These are phyloP conservation scores for Mycena filopes DNA, from an alignment of 768 basidiomycete species.

Conservation along the genomic window DNA sequence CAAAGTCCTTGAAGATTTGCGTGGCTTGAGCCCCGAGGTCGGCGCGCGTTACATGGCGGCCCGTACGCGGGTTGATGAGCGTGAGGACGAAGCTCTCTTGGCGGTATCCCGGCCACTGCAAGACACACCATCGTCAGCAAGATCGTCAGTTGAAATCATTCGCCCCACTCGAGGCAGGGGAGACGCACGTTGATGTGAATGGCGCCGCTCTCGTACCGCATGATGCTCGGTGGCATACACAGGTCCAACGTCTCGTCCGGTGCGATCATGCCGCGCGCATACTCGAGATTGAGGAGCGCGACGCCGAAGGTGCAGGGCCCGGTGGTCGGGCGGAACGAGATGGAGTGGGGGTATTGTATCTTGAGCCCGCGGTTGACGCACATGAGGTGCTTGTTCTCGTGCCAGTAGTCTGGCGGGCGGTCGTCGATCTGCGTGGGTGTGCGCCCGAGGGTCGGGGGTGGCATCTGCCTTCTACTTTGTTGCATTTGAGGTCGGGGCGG, in stretches of 20 bases:
- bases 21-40: constrained; percentile 24
- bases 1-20: constrained; percentile 28
- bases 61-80: constrained; percentile 23
- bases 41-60: constrained; percentile 24
- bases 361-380: constrained; percentile 12
- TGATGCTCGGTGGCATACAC: constrained; percentile 3
- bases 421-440: constrained; percentile 25
- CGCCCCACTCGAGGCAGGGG: too few species aligned
- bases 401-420: constrained; percentile 30
- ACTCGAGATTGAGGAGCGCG: constrained; percentile 28
- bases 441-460: background rate
- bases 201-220: constrained; percentile 5
- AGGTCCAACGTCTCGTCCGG: background rate
- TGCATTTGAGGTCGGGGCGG: background rate
- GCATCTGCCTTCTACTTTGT: constrained; percentile 10
- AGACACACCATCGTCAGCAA: too few species aligned
- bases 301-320: constrained; percentile 31
- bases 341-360: constrained; percentile 8
- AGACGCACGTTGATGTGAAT: constrained; percentile 21
- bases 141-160: too few species aligned
- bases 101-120: constrained; percentile 33
- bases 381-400: constrained; percentile 21
- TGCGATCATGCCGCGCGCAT: constrained; percentile 10
- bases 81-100: constrained; percentile 19
- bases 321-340: constrained; percentile 20